Conservation (phyloP, 768 basidiomycete species). For the Trametes maxima region DNA sequence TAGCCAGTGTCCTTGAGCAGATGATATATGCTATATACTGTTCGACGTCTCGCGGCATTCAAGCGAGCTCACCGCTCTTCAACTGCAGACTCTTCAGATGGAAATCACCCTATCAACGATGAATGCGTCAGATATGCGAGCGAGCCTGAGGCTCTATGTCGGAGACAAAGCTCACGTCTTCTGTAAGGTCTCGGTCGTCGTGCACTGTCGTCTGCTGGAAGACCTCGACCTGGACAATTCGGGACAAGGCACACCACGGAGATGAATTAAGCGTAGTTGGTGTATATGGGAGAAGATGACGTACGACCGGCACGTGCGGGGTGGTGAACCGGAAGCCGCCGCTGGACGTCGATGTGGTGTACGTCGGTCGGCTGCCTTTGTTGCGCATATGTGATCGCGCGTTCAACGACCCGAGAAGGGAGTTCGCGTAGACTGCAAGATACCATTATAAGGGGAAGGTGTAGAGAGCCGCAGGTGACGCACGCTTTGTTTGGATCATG, state of each 20-base stretch:
- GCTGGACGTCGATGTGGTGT: not conserved
- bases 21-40: no score
- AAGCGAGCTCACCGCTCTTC: slow-evolving; percentile 1
- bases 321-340: not conserved
- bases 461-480: not conserved
- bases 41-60: not conserved
- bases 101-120: not conserved
- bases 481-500: slow-evolving; percentile 21
- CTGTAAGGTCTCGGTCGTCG: not conserved
- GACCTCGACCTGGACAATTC: not conserved
- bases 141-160: not conserved
- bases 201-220: slow-evolving; percentile 3
- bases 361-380: not conserved
- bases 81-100: slow-evolving; percentile 1
- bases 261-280: not conserved
- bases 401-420: slow-evolving; percentile 20
- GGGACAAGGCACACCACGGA: no score
- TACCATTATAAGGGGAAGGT: not conserved
- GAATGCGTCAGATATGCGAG: not conserved
- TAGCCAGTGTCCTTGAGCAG: no score
- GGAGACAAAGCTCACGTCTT: not conserved
- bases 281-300: not conserved
- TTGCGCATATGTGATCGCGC: slow-evolving; percentile 18
- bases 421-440: slow-evolving; percentile 16
- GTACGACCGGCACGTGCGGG: not conserved